Conservation (phyloP, 257 asterid genomes). For the Jaltomata sinuosa region DNA sequence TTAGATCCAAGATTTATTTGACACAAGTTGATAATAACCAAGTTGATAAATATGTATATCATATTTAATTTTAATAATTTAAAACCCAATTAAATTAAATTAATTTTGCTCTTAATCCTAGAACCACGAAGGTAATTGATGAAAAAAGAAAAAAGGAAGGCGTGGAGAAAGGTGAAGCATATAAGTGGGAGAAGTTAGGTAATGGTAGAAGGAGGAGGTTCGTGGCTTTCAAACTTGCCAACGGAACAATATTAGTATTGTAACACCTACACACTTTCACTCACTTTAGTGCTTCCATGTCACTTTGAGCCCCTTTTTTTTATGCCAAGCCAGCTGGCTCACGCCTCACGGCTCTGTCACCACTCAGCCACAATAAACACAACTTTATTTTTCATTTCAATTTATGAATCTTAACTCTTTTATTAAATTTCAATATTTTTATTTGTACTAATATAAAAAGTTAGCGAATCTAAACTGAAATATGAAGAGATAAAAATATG, state of each 20-base stretch:
- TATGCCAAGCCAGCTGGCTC: neutral
- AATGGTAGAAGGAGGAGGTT: neutral
- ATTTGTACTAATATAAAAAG: no score
- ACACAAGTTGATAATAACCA: no score
- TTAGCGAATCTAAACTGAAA: no score
- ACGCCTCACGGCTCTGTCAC: neutral
- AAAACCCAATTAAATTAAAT: no score
- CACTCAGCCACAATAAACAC: neutral
- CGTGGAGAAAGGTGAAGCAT: conserved; percentile 3
- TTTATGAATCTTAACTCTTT: no score
- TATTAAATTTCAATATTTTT: no score
- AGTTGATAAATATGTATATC: no score
- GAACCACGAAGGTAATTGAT: neutral
- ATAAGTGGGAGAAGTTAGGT: neutral
- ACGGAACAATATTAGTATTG: neutral
- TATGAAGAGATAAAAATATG: no score
- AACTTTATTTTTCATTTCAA: no score
- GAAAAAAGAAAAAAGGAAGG: neutral
- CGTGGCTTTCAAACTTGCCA: conserved; percentile 12
- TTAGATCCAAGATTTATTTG: no score
- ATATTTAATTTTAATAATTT: no score
- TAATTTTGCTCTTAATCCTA: no score
- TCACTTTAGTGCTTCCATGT: neutral
- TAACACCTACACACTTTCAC: neutral
- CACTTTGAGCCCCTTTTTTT: neutral